These are phyloP conservation scores for Aureobasidium lini DNA, from an alignment of 2,329 filamentous ascomycete genomes.

Conservation along the genomic window DNA sequence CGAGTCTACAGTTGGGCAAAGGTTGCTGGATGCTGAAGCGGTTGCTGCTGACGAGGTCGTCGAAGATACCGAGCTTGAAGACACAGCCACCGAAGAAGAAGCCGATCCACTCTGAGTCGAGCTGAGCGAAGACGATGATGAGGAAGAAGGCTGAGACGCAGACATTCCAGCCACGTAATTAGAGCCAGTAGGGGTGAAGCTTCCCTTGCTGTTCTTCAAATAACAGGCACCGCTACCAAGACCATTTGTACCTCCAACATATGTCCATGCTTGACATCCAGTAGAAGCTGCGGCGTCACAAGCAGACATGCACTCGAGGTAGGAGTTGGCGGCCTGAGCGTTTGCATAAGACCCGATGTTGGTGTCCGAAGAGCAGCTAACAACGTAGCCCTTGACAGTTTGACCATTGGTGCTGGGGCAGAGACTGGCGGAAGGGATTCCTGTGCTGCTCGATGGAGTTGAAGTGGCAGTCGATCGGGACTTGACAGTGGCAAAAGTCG, in stretches of 20 bases:
- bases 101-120: neutral
- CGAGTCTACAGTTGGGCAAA: conserved; percentile 18
- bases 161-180: conserved; percentile 10
- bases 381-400: neutral
- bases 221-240: conserved; percentile 13
- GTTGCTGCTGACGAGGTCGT: conserved; percentile 10
- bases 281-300: conserved; percentile 11
- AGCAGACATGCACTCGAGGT: conserved; percentile 14
- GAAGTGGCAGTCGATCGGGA: neutral
- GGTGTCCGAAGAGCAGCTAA: conserved; percentile 6
- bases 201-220: conserved; percentile 14
- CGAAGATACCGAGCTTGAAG: conserved; percentile 1
- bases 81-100: neutral
- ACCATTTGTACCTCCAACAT: conserved; percentile 13
- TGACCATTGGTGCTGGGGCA: conserved; percentile 16
- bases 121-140: neutral
- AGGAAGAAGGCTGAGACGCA: neutral
- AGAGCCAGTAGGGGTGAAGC: neutral
- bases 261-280: conserved; percentile 15
- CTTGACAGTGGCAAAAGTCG: neutral
- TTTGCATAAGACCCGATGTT: conserved; percentile 14
- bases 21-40: neutral
- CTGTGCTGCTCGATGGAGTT: neutral
- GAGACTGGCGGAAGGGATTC: conserved; percentile 14
- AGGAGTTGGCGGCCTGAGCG: conserved; percentile 9